Evolutionary conservation across 2,329 filamentous ascomycete species (phyloP).

Genomic region (Nannizzia gypsea): DNA sequence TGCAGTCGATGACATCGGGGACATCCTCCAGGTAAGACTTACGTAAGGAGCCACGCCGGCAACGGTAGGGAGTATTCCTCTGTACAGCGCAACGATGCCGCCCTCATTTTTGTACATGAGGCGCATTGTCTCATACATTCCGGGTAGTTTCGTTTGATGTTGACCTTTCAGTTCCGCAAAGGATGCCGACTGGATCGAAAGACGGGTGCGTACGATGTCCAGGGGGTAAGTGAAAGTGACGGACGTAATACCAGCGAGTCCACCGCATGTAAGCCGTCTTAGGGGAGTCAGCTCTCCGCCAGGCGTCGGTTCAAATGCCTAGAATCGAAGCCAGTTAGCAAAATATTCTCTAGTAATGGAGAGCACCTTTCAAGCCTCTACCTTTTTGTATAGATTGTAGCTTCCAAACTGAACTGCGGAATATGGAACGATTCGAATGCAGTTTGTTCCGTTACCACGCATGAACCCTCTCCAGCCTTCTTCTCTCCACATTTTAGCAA

Average conservation of each 20-base stretch:
- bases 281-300: conserved; percentile 62
- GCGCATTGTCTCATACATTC: conserved; percentile 78
- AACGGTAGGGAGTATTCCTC: conserved; percentile 86
- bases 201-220: conserved; percentile 87
- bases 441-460: conserved; percentile 96
- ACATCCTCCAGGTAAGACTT: conserved; percentile 19
- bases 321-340: neutral
- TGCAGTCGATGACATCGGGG: neutral
- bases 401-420: conserved; percentile 96
- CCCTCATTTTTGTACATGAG: conserved; percentile 88
- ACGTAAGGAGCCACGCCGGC: conserved; percentile 93
- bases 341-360: neutral
- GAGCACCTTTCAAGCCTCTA: conserved; percentile 29
- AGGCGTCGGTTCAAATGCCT: conserved; percentile 48
- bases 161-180: conserved; percentile 62
- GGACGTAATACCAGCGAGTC: conserved; percentile 84
- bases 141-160: conserved; percentile 53
- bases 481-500: conserved; percentile 91
- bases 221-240: conserved; percentile 92
- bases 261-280: conserved; percentile 75
- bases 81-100: conserved; percentile 73
- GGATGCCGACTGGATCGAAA: conserved; percentile 95
- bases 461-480: conserved; percentile 97
- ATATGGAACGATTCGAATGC: conserved; percentile 94
- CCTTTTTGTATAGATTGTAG: conserved; percentile 93